Percentiles rank a stretch among this genome's conserved stretches.
Conservation (phyloP, 805 yeast genomes). For the Priceomyces haplophilus region DNA sequence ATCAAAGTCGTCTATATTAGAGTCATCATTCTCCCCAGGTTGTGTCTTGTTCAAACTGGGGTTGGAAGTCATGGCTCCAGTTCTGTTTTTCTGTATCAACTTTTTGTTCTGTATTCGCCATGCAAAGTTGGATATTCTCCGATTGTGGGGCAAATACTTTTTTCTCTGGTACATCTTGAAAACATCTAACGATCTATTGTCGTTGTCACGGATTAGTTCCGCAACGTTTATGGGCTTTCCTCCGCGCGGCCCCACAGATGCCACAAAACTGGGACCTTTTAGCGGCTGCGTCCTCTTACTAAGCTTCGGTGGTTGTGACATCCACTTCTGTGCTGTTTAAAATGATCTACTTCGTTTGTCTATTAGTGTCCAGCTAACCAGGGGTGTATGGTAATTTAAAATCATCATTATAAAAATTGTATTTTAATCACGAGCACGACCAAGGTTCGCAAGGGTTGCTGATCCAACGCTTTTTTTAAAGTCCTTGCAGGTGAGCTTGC, state of each 20-base stretch:
- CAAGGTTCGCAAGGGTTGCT: too few species aligned
- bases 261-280: not conserved
- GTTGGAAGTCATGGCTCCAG: too few species aligned
- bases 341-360: not conserved
- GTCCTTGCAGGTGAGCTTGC: too few species aligned
- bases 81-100: conserved; percentile 11
- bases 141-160: conserved; percentile 39
- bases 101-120: conserved; percentile 45
- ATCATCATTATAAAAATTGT: not conserved
- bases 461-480: too few species aligned
- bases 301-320: not conserved
- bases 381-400: not conserved
- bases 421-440: not conserved
- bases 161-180: conserved; percentile 42
- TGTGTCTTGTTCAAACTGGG: not conserved
- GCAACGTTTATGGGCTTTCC: conserved; percentile 3
- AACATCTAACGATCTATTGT: conserved; percentile 35
- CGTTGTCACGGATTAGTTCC: conserved; percentile 25
- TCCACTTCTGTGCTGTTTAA: not conserved
- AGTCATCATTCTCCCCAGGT: conserved; percentile 14
- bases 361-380: not conserved
- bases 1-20: conserved; percentile 40
- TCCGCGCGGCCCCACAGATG: not conserved
- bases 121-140: conserved; percentile 41
- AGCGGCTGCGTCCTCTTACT: not conserved